Evolutionary conservation across 2,329 filamentous ascomycete species (phyloP).

Genomic region (Talaromyces sp.): DNA sequence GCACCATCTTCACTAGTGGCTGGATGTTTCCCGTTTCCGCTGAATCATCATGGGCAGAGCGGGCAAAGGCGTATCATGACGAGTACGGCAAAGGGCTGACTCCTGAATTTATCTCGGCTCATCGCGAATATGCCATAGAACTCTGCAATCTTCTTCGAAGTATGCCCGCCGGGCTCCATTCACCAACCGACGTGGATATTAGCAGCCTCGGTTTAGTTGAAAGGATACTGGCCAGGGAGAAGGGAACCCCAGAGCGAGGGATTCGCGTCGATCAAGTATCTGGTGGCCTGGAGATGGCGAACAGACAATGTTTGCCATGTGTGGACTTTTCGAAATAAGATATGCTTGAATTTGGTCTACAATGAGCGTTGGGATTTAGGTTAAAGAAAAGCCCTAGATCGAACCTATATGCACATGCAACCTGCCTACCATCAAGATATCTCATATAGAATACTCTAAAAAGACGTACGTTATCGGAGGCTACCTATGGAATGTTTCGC

Average conservation of each 20-base stretch:
- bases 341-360: conserved; percentile 34
- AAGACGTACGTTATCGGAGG: too few species aligned
- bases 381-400: too few species aligned
- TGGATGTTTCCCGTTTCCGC: conserved; percentile 22
- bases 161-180: conserved; percentile 23
- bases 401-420: too few species aligned
- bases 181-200: conserved; percentile 33
- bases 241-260: conserved; percentile 24
- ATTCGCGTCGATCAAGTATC: conserved; percentile 29
- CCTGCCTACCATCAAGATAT: too few species aligned
- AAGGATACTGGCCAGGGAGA: conserved; percentile 25
- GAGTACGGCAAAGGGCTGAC: conserved; percentile 27
- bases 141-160: conserved; percentile 26
- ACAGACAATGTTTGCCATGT: conserved; percentile 31
- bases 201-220: conserved; percentile 24
- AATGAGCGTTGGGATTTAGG: too few species aligned
- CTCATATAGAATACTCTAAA: too few species aligned
- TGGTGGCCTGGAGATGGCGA: conserved; percentile 35
- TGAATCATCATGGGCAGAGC: conserved; percentile 21
- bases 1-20: conserved; percentile 20
- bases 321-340: conserved; percentile 36
- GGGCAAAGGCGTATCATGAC: conserved; percentile 21
- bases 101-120: conserved; percentile 27
- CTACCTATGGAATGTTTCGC: too few species aligned
- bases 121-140: conserved; percentile 30